A percentile compares a stretch with the other conserved stretches of the same genome.
Evolutionary conservation across 768 basidiomycete species (phyloP).

Genomic region (Suillus placidus): DNA sequence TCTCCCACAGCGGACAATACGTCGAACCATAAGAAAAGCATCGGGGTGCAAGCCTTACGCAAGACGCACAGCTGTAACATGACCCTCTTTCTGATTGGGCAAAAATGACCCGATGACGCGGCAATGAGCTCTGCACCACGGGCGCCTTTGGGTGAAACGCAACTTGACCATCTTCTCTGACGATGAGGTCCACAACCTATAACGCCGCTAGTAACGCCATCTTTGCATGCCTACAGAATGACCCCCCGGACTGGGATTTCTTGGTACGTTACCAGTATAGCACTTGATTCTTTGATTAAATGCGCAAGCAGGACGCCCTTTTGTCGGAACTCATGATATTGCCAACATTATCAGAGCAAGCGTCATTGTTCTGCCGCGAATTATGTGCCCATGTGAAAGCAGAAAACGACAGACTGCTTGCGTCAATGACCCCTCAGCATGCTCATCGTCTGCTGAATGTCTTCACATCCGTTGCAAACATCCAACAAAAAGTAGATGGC

Average conservation of each 20-base stretch:
- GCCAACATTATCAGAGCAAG: conserved; percentile 29
- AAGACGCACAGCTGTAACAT: conserved; percentile 26
- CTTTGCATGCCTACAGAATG: conserved; percentile 26
- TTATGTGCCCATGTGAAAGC: conserved; percentile 37
- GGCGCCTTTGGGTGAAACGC: background rate
- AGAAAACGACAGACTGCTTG: conserved; percentile 25
- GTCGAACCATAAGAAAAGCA: conserved; percentile 31
- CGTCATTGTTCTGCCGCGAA: conserved; percentile 32
- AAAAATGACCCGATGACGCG: conserved; percentile 4
- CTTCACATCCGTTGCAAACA: conserved; percentile 44
- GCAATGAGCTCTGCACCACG: background rate
- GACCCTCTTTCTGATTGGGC: conserved; percentile 20
- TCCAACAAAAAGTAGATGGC: conserved; percentile 33
- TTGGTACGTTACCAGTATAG: conserved; percentile 26
- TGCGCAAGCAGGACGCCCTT: background rate
- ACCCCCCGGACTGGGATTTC: conserved; percentile 35
- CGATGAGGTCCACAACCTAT: background rate
- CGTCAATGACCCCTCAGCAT: conserved; percentile 32
- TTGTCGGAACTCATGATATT: conserved; percentile 3
- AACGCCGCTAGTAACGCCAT: background rate
- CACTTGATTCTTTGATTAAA: background rate
- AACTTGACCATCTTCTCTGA: background rate
- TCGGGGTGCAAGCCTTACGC: conserved; percentile 34
- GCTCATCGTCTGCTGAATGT: conserved; percentile 49
- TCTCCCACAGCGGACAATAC: conserved; percentile 33